phyloP scores from a whole-genome alignment of 345 rosid genomes.

The Citrus reticulata region DNA sequence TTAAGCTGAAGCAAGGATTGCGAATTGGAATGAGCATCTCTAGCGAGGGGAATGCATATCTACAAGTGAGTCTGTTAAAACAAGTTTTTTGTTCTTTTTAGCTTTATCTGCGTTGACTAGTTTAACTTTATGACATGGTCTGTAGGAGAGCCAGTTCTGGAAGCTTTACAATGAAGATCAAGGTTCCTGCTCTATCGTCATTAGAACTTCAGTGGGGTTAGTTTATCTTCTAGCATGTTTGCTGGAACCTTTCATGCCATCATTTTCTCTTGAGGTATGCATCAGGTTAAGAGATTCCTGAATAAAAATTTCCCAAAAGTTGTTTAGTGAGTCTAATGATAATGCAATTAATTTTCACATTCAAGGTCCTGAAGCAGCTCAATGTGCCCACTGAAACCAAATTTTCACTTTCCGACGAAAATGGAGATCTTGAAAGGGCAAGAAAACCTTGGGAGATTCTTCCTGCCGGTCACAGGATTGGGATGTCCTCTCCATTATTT shows the following conservation, averaged over 20 bases:
- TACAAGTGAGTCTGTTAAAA: slow-evolving; percentile 56
- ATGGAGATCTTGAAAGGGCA: slow-evolving; percentile 27
- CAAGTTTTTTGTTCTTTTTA: slow-evolving; percentile 3
- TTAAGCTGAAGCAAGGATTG: slow-evolving; percentile 88
- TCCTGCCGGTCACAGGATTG: slow-evolving; percentile 32
- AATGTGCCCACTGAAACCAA: slow-evolving; percentile 21
- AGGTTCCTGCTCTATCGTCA: slow-evolving; percentile 65
- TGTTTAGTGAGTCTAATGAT: background rate
- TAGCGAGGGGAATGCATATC: slow-evolving; percentile 78
- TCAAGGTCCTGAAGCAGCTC: slow-evolving; percentile 30
- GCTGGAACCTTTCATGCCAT: slow-evolving; percentile 93
- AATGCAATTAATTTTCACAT: background rate
- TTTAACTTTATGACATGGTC: background rate
- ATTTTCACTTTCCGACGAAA: slow-evolving; percentile 30
- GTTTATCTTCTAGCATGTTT: slow-evolving; percentile 80
- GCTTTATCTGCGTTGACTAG: background rate
- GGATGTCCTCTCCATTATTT: slow-evolving; percentile 33
- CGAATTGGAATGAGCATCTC: slow-evolving; percentile 85
- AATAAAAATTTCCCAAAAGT: background rate
- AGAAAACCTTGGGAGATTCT: slow-evolving; percentile 34
- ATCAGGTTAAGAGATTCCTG: background rate
- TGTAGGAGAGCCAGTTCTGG: slow-evolving; percentile 86
- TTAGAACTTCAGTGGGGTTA: slow-evolving; percentile 76
- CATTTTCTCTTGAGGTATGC: slow-evolving; percentile 81
- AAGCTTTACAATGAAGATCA: slow-evolving; percentile 78